Base-by-base conservation (phyloP, 2,329 filamentous ascomycete species). In the Xylariaceae sp. region DNA sequence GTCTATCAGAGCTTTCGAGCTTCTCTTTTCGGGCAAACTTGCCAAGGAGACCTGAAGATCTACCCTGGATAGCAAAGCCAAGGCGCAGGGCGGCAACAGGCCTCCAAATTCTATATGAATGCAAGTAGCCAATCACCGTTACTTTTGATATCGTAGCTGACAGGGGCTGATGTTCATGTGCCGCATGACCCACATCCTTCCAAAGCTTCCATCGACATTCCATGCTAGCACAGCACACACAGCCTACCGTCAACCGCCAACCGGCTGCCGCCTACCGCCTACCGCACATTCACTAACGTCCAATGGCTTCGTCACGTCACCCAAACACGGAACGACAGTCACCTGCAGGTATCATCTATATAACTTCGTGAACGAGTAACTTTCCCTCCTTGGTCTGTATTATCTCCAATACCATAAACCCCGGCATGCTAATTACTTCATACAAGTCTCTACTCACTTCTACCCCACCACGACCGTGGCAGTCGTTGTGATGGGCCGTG, bases 151-250 rank as follows among this genome's bases (percentile, higher is more conserved):
- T 52, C 49, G 30, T 50, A 50, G 47, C 45, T 50, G 29, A n/a
- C n/a, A n/a, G n/a, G n/a, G n/a, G n/a, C n/a, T n/a, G n/a, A n/a
- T n/a, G n/a, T n/a, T n/a, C n/a, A n/a, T n/a, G n/a, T n/a, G n/a
- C n/a, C n/a, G n/a, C n/a, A n/a, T n/a, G n/a, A n/a, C n/a, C n/a
- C n/a, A n/a, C n/a, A n/a, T n/a, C n/a, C n/a, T n/a, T n/a, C n/a
- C n/a, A n/a, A 18, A 37, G 24, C 58, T 64, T 65, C 63, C 58
- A 60, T 58, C 46, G n/a, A 49, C 32, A 54, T 64, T 64, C 63
- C 26, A 57, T 35, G 26, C 48, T 47, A 53, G n/a, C n/a, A n/a
- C n/a, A n/a, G n/a, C n/a, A n/a, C n/a, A n/a, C n/a, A n/a, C n/a
- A n/a, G n/a, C n/a, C n/a, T n/a, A n/a, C n/a, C n/a, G n/a, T n/a